phyloP scores from a whole-genome alignment of 1,139 yeast species.

The Hansenula sp. region DNA sequence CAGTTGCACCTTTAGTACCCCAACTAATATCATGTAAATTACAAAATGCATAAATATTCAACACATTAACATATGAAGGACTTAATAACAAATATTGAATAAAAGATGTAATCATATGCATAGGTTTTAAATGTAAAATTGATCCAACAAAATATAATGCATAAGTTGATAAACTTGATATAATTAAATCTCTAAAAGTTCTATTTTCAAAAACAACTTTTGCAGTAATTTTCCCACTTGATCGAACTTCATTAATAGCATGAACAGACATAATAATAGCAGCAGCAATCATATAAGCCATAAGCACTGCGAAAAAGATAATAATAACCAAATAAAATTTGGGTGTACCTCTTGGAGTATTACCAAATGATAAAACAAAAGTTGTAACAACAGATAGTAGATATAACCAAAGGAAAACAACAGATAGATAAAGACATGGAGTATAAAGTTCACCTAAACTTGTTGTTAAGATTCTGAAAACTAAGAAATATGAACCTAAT shows the following conservation, averaged over 20 bases:
- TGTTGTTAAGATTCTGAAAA: slow-evolving; percentile 72
- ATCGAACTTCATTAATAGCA: slow-evolving; percentile 44
- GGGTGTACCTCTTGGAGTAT: slow-evolving; percentile 90
- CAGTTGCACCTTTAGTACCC: slow-evolving; percentile 93
- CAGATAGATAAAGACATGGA: slow-evolving; percentile 76
- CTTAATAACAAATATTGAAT: slow-evolving; percentile 81
- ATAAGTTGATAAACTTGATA: slow-evolving; percentile 85
- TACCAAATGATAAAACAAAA: slow-evolving; percentile 88
- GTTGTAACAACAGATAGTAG: slow-evolving; percentile 86
- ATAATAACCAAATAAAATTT: slow-evolving; percentile 79
- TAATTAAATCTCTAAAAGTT: slow-evolving; percentile 75
- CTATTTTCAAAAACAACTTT: slow-evolving; percentile 41
- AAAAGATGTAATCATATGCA: slow-evolving; percentile 90
- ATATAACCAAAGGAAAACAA: slow-evolving; percentile 84
- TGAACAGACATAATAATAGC: slow-evolving; percentile 79
- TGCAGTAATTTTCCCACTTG: slow-evolving; percentile 25
- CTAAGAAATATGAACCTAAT: slow-evolving; percentile 74
- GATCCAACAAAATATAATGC: slow-evolving; percentile 77
- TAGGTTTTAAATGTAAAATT: slow-evolving; percentile 79
- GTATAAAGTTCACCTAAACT: slow-evolving; percentile 56
- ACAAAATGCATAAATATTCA: slow-evolving; percentile 89
- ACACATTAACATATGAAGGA: slow-evolving; percentile 85
- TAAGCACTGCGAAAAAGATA: slow-evolving; percentile 81
- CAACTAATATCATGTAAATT: slow-evolving; percentile 95
- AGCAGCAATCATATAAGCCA: slow-evolving; percentile 91